A percentile compares a stretch with the other conserved stretches of the same genome.
phyloP scores from a whole-genome alignment of 202 grass and related monocot genomes.

The Saccharum hybrid region DNA sequence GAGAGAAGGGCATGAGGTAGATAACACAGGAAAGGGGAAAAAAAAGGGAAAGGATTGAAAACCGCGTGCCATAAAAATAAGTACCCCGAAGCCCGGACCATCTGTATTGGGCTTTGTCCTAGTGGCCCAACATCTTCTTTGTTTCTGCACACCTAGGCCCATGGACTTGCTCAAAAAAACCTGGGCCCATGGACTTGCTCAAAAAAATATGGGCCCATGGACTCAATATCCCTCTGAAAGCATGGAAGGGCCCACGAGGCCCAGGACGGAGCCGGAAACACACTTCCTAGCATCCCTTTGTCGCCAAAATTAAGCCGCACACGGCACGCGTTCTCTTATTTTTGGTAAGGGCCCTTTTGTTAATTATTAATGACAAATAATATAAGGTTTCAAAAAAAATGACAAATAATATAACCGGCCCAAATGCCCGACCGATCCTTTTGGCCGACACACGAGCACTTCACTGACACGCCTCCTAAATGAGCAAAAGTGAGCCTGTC shows the following conservation, averaged over 20 bases:
- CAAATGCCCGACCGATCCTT: not conserved
- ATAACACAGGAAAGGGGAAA: not conserved
- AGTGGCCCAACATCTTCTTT: not conserved
- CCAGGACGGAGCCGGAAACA: not conserved
- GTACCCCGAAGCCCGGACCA: no score
- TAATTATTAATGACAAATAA: no score
- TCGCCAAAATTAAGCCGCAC: not conserved
- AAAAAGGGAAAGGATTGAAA: no score
- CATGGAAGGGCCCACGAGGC: not conserved
- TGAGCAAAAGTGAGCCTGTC: not conserved
- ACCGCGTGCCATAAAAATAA: not conserved
- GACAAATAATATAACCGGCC: no score
- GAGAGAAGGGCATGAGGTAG: not conserved
- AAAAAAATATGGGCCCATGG: no score
- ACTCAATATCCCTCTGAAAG: not conserved
- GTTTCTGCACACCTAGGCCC: not conserved
- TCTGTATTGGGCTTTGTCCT: not conserved
- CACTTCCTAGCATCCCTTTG: not conserved
- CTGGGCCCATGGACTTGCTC: no score
- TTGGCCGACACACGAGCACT: slow-evolving; percentile 3
- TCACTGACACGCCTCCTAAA: slow-evolving; percentile 10
- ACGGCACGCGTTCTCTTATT: not conserved
- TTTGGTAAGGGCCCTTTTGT: no score
- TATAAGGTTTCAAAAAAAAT: no score
- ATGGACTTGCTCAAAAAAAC: not conserved